Evolutionary conservation across 1,284 basidiomycete genomes (phyloP).

Genomic region (Phellopilus nigrolimitatus): DNA sequence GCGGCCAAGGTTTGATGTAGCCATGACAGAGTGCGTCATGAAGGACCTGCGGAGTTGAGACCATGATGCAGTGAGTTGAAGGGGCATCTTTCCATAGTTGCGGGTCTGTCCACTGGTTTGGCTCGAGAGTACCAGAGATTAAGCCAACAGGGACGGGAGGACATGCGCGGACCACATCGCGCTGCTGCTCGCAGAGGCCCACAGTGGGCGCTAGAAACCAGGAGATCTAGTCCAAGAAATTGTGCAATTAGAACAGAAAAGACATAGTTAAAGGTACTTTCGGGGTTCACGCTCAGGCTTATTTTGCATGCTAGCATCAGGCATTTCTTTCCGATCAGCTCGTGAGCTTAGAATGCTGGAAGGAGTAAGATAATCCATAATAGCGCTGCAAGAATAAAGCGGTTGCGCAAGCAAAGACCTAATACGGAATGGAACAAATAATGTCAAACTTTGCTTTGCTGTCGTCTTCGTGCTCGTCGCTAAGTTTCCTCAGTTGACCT

Average conservation of each 20-base stretch:
- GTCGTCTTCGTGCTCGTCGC: too few species aligned
- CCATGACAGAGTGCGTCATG: constrained; percentile 75
- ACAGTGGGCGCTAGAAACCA: constrained; percentile 82
- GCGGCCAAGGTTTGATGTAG: constrained; percentile 53
- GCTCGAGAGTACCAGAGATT: constrained; percentile 65
- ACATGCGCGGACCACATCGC: constrained; percentile 47
- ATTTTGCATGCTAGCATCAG: constrained; percentile 56
- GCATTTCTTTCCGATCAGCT: constrained; percentile 70
- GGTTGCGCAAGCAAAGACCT: too few species aligned
- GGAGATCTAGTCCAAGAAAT: constrained; percentile 42
- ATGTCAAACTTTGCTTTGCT: too few species aligned
- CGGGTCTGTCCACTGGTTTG: constrained; percentile 78
- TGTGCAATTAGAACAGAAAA: background rate
- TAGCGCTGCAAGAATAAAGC: too few species aligned
- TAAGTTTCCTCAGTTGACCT: too few species aligned
- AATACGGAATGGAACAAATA: too few species aligned
- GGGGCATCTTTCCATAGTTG: too few species aligned
- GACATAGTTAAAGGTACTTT: constrained; percentile 35
- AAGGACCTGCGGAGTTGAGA: constrained; percentile 77
- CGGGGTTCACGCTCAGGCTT: constrained; percentile 54
- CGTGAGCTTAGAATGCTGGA: constrained; percentile 34
- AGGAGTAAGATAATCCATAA: background rate
- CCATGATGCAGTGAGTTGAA: constrained; percentile 55
- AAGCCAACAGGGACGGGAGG: constrained; percentile 55
- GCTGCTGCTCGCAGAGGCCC: too few species aligned